A percentile compares a stretch with the other conserved stretches of the same genome.
These are phyloP conservation scores for Aspergillus tubingensis DNA, from an alignment of 2,329 filamentous ascomycete genomes.

Conservation along the genomic window DNA sequence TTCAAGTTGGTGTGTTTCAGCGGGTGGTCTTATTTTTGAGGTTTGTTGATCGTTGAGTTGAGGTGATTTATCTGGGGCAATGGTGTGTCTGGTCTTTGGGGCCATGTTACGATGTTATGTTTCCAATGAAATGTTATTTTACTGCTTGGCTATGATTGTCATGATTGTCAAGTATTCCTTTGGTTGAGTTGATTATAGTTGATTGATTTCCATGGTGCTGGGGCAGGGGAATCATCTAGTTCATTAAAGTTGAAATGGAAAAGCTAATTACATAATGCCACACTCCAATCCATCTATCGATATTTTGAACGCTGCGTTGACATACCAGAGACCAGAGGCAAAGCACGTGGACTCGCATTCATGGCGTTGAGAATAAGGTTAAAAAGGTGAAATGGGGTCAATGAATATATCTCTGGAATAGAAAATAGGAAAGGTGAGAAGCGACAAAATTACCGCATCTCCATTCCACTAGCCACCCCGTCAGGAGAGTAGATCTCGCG, in stretches of 20 bases:
- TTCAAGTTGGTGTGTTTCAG: no score
- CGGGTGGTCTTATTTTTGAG: no score
- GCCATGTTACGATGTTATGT: no score
- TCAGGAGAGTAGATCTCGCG: conserved; percentile 11
- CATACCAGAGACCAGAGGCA: not conserved
- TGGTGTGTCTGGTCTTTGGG: no score
- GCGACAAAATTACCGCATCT: not conserved
- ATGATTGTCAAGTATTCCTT: no score
- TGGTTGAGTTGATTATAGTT: no score
- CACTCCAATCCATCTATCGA: not conserved
- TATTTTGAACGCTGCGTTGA: not conserved
- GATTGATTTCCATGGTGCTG: no score
- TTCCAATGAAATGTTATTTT: no score
- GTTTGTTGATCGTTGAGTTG: no score
- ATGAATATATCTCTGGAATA: not conserved
- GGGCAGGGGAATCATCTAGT: no score
- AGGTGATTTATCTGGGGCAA: no score
- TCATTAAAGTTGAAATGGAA: not conserved
- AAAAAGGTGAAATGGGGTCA: not conserved
- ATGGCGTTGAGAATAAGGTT: not conserved
- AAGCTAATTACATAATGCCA: not conserved
- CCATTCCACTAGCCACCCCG: conserved; percentile 6
- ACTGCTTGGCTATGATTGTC: no score
- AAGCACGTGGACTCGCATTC: not conserved
- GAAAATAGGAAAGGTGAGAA: not conserved